A percentile compares a stretch with the other conserved stretches of the same genome.
Conservation (phyloP, 768 basidiomycete genomes). For the Mycena galericulata region DNA sequence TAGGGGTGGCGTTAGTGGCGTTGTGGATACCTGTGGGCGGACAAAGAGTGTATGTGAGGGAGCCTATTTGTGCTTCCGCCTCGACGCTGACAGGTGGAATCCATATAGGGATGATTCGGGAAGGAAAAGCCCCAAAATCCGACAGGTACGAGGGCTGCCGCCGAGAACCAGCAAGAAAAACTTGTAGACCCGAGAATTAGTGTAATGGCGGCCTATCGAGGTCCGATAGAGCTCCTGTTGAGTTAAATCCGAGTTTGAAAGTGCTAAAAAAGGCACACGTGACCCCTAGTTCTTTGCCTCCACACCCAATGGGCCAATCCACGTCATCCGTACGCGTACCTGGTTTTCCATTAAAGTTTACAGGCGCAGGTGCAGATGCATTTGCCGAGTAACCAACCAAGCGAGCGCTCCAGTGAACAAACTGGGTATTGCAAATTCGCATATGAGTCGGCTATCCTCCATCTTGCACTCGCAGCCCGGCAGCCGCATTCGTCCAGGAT, state of each 20-base stretch:
- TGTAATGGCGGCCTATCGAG: no score
- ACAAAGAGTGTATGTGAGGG: slow-evolving; percentile 16
- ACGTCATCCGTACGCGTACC: no score
- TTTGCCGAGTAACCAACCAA: no score
- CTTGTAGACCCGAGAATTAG: background rate
- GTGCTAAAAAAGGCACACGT: no score
- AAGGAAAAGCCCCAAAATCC: no score
- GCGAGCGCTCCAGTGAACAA: background rate
- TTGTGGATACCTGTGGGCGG: slow-evolving; percentile 18
- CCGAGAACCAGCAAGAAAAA: background rate
- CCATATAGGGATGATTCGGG: background rate
- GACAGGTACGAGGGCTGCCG: no score
- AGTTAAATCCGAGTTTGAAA: no score
- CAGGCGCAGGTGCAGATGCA: no score
- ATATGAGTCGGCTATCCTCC: background rate
- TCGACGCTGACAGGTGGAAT: background rate
- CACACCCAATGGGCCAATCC: no score
- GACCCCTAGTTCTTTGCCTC: no score
- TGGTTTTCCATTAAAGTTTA: no score
- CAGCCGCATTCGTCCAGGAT: slow-evolving; percentile 9
- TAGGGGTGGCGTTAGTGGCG: background rate
- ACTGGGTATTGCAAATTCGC: slow-evolving; percentile 18
- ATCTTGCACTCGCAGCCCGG: background rate
- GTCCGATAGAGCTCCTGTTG: no score
- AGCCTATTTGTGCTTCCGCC: slow-evolving; percentile 1